Evolutionary conservation across 345 rosid genomes (phyloP), one percentile per base, ranked within the genome.

Genomic region (Eucalyptus urophylla): DNA sequence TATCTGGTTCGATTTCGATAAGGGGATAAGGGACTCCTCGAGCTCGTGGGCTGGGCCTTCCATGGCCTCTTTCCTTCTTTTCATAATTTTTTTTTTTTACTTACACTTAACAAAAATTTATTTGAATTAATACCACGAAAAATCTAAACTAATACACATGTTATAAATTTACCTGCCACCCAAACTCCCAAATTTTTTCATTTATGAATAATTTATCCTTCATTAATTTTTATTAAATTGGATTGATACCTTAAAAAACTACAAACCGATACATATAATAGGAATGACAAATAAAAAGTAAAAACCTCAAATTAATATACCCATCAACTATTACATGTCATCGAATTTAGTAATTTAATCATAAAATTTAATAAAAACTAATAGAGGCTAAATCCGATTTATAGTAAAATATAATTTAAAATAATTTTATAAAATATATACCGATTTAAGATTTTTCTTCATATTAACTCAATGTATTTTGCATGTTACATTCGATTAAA

Each of bases 341-440:
- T 56, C 0, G 0, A 56, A 0, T 0, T 22, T 24, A 22, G 0
- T 24, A 21, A 56, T 54, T 54, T 56, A 9, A 56, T 2, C 1
- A 22, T 56, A 22, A 56, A 56, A 56, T 22, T 51, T 17, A 51
- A 51, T 51, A 51, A 0, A 51, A 53, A 53, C 1, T 19, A 17
- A 51, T 51, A 51, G 0, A 17, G 0, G 1, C 0, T 17, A 51
- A 51, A 51, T 7, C 1, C 0, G 0, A 2, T 5, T 15, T 15
- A 51, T 51, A 15, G 21, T 51, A 16, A 16, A 51, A 51, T 3
- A 0, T 21, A 22, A 54, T 54, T 8, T 0, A 22, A 22, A 1
- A 19, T 56, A 9, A 22, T 0, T 56, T 56, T 0, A 56, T 56
- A 0, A n/a, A n/a, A n/a, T n/a, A n/a, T n/a, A n/a, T n/a, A n/a